A percentile compares a stretch with the other conserved stretches of the same genome.
phyloP scores from a whole-genome alignment of 257 asterid species.

The Solanum tarijense region DNA sequence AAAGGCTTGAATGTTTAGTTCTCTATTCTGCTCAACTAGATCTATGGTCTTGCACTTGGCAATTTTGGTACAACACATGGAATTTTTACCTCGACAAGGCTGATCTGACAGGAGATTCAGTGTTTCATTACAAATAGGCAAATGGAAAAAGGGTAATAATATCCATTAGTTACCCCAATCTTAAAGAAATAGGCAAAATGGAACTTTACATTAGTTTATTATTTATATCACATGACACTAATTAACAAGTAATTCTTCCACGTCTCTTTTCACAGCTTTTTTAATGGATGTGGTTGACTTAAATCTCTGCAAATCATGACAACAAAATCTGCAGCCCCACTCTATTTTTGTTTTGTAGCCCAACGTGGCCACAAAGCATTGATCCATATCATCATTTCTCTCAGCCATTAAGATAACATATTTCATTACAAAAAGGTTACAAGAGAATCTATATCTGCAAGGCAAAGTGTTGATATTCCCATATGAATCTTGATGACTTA shows the following conservation, averaged over 20 bases:
- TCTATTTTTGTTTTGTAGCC: not conserved
- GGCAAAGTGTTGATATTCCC: not conserved
- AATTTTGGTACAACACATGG: not conserved
- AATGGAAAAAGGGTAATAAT: not conserved
- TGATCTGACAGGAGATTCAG: not conserved
- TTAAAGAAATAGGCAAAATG: not conserved
- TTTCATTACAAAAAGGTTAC: not conserved
- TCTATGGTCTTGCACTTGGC: not conserved
- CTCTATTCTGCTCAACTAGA: not conserved
- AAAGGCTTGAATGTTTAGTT: not conserved
- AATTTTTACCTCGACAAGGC: not conserved
- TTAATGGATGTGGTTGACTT: not conserved
- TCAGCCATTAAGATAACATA: not conserved
- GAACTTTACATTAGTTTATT: not conserved
- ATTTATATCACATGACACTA: not conserved
- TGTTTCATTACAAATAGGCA: not conserved
- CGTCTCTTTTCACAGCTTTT: not conserved
- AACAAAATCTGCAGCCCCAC: not conserved
- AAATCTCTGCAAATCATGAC: conserved; percentile 2
- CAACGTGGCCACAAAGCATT: not conserved
- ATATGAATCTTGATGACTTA: not conserved
- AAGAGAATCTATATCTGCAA: not conserved
- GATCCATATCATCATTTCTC: not conserved
- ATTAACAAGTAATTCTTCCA: not conserved
- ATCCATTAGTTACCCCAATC: not conserved